Base-by-base conservation (phyloP, 352 stramenopile species). In the Pythium phragmitis region DNA sequence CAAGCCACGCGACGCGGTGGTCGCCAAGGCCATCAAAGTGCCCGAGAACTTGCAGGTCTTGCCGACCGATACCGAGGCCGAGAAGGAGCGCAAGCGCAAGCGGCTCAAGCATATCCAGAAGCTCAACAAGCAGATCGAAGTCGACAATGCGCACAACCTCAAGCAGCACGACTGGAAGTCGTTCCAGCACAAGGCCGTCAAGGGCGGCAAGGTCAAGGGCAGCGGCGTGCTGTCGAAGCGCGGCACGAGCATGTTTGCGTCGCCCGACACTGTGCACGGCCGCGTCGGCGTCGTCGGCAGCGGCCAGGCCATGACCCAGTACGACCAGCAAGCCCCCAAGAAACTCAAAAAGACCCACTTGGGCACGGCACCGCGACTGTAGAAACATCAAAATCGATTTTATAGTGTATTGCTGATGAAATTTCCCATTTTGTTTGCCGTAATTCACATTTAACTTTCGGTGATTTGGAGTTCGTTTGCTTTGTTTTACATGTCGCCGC, bases 161-260 rank as follows among this genome's bases (percentile, higher is more conserved):
- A 93, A 94, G 69, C 82, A 93, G 67, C 85, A 92, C 65, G 82
- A 84, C 70, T 96, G 88, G 88, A 83, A 92, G 51, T 75, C 82
- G 26, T 96, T 96, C 70, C 82, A 94, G 67, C 65, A 82, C 65
- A 94, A 92, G 60, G 82, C 84, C 14, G 66, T 79, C 47, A 89
- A 95, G 73, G 89, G 89, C 66, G 54, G 88, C 64, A 64, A 65
- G 8, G 83, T 85, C 30, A 78, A 86, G 55, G 85, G 84, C 11
- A 91, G 81, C 48, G 80, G 81, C 34, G 87, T 88, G 67, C 72
- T 91, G 41, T 90, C 84, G 28, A 88, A 86, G 63, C 82, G 82
- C 17, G 89, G 89, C 57, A 87, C 74, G 21, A 96, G 87, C 67
- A 97, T 97, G 72, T 97, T 97, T 75, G 83, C 87, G 28, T 93